These are phyloP conservation scores for Hymenoscyphus scutula DNA, from an alignment of 2,329 filamentous ascomycete species.

Conservation along the genomic window DNA sequence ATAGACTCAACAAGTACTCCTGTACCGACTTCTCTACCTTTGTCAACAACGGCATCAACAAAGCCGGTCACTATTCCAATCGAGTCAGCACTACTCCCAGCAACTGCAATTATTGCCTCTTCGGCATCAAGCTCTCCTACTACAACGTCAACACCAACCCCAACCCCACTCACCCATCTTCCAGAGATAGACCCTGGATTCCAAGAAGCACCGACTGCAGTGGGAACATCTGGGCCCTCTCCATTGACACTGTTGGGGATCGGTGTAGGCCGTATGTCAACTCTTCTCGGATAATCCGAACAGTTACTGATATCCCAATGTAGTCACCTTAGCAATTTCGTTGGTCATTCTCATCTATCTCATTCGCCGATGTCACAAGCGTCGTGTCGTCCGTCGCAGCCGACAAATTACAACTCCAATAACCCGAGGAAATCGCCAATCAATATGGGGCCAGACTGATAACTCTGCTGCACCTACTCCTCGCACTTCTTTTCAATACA, in stretches of 20 bases:
- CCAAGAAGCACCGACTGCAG: background rate
- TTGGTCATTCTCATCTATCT: background rate
- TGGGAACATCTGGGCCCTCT: background rate
- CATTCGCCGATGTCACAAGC: background rate
- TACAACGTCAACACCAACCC: background rate
- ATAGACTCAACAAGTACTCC: background rate
- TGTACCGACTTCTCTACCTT: background rate
- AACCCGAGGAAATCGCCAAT: background rate
- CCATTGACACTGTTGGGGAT: background rate
- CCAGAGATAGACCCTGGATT: background rate
- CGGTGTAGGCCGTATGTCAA: background rate
- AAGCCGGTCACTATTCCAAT: background rate
- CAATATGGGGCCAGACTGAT: background rate
- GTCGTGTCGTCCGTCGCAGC: background rate
- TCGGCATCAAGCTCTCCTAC: background rate
- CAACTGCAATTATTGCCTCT: background rate
- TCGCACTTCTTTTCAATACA: background rate
- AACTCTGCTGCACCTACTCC: background rate
- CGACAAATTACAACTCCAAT: background rate
- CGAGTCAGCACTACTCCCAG: background rate
- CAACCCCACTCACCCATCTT: background rate
- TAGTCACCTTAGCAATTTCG: background rate
- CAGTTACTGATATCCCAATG: background rate
- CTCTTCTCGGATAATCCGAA: background rate
- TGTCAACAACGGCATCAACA: background rate